Conservation (phyloP, 2,329 filamentous ascomycete species). For the Sclerotinia subarctica region DNA sequence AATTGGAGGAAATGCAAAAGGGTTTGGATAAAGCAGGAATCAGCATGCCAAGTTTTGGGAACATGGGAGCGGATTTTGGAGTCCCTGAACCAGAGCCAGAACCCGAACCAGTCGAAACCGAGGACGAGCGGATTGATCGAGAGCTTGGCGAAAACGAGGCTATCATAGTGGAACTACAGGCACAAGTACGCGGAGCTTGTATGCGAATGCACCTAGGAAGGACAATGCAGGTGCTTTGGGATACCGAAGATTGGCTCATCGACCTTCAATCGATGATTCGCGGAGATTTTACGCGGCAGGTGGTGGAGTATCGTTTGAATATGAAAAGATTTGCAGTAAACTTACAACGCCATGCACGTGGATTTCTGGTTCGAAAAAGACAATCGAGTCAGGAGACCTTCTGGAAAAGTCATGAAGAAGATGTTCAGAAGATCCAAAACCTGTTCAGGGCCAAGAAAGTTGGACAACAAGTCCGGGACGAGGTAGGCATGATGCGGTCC, state of each 20-base stretch:
- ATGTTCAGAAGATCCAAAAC: conserved; percentile 78
- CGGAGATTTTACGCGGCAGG: conserved; percentile 81
- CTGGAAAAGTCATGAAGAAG: conserved; percentile 67
- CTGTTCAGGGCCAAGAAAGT: conserved; percentile 68
- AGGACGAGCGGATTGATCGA: conserved; percentile 81
- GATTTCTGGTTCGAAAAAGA: conserved; percentile 67
- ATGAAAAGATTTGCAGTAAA: conserved; percentile 79
- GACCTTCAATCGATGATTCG: conserved; percentile 84
- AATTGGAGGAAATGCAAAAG: conserved; percentile 94
- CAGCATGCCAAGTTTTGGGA: conserved; percentile 96
- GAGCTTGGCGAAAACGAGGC: conserved; percentile 76
- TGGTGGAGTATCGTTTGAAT: conserved; percentile 74
- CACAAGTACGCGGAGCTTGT: conserved; percentile 79
- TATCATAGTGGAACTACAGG: conserved; percentile 75
- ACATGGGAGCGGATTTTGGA: conserved; percentile 94
- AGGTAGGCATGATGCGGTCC: conserved; percentile 54
- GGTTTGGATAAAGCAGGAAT: conserved; percentile 92
- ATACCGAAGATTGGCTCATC: conserved; percentile 71
- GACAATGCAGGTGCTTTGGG: conserved; percentile 87
- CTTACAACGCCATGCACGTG: conserved; percentile 76
- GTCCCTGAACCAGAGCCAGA: conserved; percentile 71
- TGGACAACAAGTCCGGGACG: conserved; percentile 42
- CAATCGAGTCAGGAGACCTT: conserved; percentile 61
- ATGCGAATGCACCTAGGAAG: conserved; percentile 72
- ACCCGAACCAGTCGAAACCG: conserved; percentile 74